Evolutionary conservation across 2,329 filamentous ascomycete genomes (phyloP).

Genomic region (Rosellinia necatrix): DNA sequence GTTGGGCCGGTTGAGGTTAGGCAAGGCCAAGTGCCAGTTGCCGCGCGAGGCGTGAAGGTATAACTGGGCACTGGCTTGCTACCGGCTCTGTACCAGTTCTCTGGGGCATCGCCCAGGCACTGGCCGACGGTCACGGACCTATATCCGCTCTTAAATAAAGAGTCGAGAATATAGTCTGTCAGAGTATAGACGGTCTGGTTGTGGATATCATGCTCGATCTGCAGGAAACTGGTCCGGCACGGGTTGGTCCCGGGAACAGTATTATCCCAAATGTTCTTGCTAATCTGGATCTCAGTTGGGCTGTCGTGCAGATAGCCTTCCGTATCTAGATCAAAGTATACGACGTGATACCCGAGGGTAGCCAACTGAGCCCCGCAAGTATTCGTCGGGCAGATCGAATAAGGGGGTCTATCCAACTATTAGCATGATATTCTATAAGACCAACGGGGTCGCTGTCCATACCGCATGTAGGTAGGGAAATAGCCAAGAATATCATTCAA

Average conservation of each 20-base stretch:
- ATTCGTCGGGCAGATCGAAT: slow-evolving; percentile 37
- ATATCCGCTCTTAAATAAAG: slow-evolving; percentile 49
- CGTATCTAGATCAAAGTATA: slow-evolving; percentile 42
- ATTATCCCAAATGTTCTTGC: slow-evolving; percentile 46
- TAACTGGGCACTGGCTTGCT: slow-evolving; percentile 35
- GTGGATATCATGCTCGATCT: slow-evolving; percentile 55
- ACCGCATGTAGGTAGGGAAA: slow-evolving; percentile 43
- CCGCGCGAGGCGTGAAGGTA: slow-evolving; percentile 33
- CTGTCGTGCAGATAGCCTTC: slow-evolving; percentile 42
- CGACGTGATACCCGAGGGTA: slow-evolving; percentile 39
- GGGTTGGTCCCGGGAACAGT: slow-evolving; percentile 39
- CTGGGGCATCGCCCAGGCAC: slow-evolving; percentile 55
- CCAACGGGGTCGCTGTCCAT: not conserved
- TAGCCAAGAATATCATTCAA: slow-evolving; percentile 43
- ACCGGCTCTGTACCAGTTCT: slow-evolving; percentile 57
- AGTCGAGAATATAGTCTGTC: slow-evolving; percentile 49
- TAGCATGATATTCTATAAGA: slow-evolving; percentile 13
- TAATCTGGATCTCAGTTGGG: slow-evolving; percentile 40
- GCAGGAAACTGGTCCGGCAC: slow-evolving; percentile 38
- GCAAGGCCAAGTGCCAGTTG: slow-evolving; percentile 39
- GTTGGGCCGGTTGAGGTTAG: slow-evolving; percentile 24
- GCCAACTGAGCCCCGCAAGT: slow-evolving; percentile 37
- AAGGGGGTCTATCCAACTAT: slow-evolving; percentile 36
- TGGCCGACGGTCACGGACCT: slow-evolving; percentile 58
- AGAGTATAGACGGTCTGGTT: slow-evolving; percentile 52